These are phyloP conservation scores for Leccinum solheimii DNA, from an alignment of 1,284 basidiomycete genomes.

Conservation along the genomic window DNA sequence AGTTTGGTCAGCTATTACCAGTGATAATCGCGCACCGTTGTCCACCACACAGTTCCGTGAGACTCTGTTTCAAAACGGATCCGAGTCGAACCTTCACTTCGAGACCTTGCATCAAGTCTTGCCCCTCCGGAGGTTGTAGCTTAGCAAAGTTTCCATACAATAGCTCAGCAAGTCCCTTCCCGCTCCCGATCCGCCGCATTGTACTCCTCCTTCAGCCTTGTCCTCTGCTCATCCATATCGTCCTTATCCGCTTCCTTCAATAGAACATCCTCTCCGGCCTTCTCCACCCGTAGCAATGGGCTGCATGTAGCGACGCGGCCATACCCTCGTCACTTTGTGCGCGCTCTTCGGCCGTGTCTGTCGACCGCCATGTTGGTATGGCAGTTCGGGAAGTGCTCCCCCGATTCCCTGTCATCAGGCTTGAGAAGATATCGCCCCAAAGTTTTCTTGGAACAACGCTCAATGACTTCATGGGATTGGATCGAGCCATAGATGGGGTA, in stretches of 20 bases:
- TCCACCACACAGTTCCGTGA: conserved; percentile 96
- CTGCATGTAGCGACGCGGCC: too few relatives aligned
- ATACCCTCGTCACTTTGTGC: too few relatives aligned
- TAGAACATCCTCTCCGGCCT: conserved; percentile 57
- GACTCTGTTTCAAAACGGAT: conserved; percentile 93
- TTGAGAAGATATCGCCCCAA: too few relatives aligned
- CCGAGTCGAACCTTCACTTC: conserved; percentile 98
- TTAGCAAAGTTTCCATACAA: conserved; percentile 97
- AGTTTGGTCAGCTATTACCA: background rate
- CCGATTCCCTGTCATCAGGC: too few relatives aligned
- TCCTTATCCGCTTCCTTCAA: conserved; percentile 47
- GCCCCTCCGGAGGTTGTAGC: conserved; percentile 89
- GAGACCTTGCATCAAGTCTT: conserved; percentile 91
- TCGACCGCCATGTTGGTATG: too few relatives aligned
- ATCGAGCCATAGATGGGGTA: too few relatives aligned
- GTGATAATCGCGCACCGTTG: conserved; percentile 69
- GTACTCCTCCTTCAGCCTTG: conserved; percentile 49
- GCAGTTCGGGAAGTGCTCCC: too few relatives aligned
- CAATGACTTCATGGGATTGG: too few relatives aligned
- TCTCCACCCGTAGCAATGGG: conserved; percentile 15
- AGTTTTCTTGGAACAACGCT: too few relatives aligned
- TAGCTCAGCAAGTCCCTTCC: conserved; percentile 74
- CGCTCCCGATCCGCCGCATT: conserved; percentile 52
- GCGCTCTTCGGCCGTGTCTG: too few relatives aligned
- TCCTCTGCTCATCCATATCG: conserved; percentile 49